Conservation (phyloP, 208 protist species). For the Leishmania aethiopica region DNA sequence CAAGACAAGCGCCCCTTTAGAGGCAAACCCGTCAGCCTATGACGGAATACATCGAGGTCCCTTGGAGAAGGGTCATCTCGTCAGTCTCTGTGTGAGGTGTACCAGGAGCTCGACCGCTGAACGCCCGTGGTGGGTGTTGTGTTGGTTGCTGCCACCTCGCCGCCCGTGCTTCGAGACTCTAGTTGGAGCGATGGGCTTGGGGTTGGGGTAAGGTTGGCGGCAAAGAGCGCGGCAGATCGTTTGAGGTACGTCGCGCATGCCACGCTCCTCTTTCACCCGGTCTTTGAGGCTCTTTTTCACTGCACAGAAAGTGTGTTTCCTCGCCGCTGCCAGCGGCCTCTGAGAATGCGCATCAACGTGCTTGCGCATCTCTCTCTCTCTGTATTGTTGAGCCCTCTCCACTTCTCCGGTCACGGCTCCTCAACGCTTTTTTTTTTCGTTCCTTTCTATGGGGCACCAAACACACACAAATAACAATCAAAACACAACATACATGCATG, state of each 20-base stretch:
- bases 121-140: not conserved
- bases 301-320: not conserved
- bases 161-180: not conserved
- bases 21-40: not conserved
- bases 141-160: not conserved
- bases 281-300: not conserved
- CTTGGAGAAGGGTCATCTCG: not conserved
- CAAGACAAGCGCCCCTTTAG: not conserved
- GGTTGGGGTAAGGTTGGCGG: not conserved
- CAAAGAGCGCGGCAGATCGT: not conserved
- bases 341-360: not conserved
- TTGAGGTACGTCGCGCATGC: not conserved
- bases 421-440: not conserved
- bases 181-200: not conserved
- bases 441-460: not conserved
- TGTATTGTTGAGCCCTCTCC: not conserved
- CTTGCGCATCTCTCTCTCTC: not conserved
- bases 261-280: not conserved
- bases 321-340: not conserved
- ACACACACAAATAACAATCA: too few species aligned
- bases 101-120: not conserved
- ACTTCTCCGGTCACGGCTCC: not conserved
- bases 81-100: not conserved
- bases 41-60: not conserved
- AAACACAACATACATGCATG: not conserved